Evolutionary conservation across 2,329 filamentous ascomycete species (phyloP).

Genomic region (Aureobasidium pullulans): DNA sequence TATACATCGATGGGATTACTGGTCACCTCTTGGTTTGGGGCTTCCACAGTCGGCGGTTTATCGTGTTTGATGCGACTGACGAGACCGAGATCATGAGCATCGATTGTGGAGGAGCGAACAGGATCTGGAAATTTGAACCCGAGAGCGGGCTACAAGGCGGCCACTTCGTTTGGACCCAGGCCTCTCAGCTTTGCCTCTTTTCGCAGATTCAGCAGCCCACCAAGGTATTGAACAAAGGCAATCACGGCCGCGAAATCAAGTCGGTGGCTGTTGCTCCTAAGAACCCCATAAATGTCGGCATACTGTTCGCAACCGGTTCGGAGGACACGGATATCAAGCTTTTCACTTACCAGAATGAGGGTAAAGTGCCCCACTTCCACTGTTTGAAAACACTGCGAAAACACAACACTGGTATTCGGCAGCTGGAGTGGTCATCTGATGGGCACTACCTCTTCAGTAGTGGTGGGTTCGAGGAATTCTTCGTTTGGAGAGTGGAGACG

Average conservation of each 20-base stretch:
- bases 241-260: slow-evolving; percentile 84
- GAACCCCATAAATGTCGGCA: slow-evolving; percentile 13
- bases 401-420: slow-evolving; percentile 79
- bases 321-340: slow-evolving; percentile 72
- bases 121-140: slow-evolving; percentile 59
- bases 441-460: slow-evolving; percentile 73
- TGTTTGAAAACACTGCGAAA: slow-evolving; percentile 62
- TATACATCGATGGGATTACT: slow-evolving; percentile 47
- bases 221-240: slow-evolving; percentile 43
- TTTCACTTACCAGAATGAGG: slow-evolving; percentile 30
- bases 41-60: slow-evolving; percentile 71
- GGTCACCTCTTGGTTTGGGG: slow-evolving; percentile 66
- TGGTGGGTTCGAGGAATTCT: slow-evolving; percentile 82
- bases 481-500: slow-evolving; percentile 63
- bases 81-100: slow-evolving; percentile 64
- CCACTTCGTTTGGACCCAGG: slow-evolving; percentile 69
- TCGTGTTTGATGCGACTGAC: slow-evolving; percentile 70
- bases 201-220: background rate
- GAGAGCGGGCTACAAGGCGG: slow-evolving; percentile 30
- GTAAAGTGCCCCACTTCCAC: slow-evolving; percentile 23
- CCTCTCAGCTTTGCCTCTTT: slow-evolving; percentile 27
- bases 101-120: slow-evolving; percentile 78
- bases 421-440: slow-evolving; percentile 63
- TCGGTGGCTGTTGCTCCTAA: slow-evolving; percentile 42
- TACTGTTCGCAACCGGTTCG: slow-evolving; percentile 57